Base-by-base conservation (phyloP, 2,329 filamentous ascomycete genomes). In the Zopfia rhizophila region DNA sequence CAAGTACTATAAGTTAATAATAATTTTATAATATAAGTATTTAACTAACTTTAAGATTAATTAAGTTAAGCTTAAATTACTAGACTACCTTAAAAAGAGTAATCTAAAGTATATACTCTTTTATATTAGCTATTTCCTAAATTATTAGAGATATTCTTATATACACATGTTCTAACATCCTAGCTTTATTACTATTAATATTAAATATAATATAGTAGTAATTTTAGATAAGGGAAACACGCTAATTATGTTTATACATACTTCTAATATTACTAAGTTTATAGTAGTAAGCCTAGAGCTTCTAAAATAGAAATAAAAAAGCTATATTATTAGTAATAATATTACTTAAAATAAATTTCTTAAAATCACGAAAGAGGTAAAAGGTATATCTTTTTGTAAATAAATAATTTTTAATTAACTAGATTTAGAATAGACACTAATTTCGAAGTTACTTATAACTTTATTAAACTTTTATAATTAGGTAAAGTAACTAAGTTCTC, bases 261-360 rank as follows among this genome's bases (percentile, higher is more conserved):
- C 57, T 4, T 37, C 18, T 3, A 57, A 62, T 40, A n/a, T 62
- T 2, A 57, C 50, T 8, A 40, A 41, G 25, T 60, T 56, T 30
- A 30, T 57, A 8, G 58, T 29, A 31, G 53, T 45, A 5, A 8
- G 40, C 18, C 18, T 62, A 21, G 35, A 22, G 3, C 22, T 47
- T 19, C 23, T 36, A 10, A 45, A 38, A 7, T 60, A 77, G 78
- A 69, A 75, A 0, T 63, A 69, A 22, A 45, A 60, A 4, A 55
- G 58, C 2, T 63, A 50, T 24, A 48, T 75, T 35, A 52, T 73
- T 53, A 75, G 75, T 0, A 76, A 78, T 41, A 67, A 68, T 28
- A 43, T 75, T 12, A 77, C 75, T 1, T 76, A 69, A 58, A 78
- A 78, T 28, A 65, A 80, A 53, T 56, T 80, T 5, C 40, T 80